Evolutionary conservation across 2,329 filamentous ascomycete genomes (phyloP).

Genomic region (Ceratocystis cubensis): DNA sequence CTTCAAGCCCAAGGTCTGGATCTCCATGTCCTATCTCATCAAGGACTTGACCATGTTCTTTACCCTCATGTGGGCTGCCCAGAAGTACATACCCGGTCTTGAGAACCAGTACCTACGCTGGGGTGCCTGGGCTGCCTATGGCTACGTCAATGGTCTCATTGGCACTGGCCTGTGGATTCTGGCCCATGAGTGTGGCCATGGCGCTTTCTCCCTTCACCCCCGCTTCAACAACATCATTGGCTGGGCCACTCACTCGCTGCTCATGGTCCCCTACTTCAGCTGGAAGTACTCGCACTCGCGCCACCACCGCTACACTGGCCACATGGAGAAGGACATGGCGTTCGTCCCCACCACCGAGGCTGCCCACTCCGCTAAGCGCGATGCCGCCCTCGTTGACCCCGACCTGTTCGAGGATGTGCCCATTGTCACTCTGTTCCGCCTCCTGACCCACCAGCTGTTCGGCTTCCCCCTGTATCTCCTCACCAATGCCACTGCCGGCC

Average conservation of each 20-base stretch:
- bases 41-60: slow-evolving; percentile 42
- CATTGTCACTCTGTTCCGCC: slow-evolving; percentile 39
- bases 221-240: slow-evolving; percentile 49
- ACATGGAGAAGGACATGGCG: slow-evolving; percentile 55
- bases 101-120: slow-evolving; percentile 33
- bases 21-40: slow-evolving; percentile 43
- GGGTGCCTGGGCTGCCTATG: slow-evolving; percentile 45
- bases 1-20: slow-evolving; percentile 43
- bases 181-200: slow-evolving; percentile 59
- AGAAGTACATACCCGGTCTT: slow-evolving; percentile 42
- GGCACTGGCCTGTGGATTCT: slow-evolving; percentile 60
- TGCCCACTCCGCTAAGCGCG: slow-evolving; percentile 26
- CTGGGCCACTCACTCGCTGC: slow-evolving; percentile 51
- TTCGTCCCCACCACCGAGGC: slow-evolving; percentile 43
- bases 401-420: slow-evolving; percentile 54
- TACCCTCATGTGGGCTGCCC: slow-evolving; percentile 37
- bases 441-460: slow-evolving; percentile 50
- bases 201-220: slow-evolving; percentile 48
- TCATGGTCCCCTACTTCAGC: slow-evolving; percentile 58
- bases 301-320: slow-evolving; percentile 56
- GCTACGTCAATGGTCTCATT: slow-evolving; percentile 49
- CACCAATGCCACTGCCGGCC: slow-evolving; percentile 42
- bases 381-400: slow-evolving; percentile 31
- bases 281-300: slow-evolving; percentile 60
- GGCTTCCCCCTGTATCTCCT: slow-evolving; percentile 54